Evolutionary conservation across 352 stramenopile genomes (phyloP), one percentile per base, ranked within the genome.

Genomic region (Phytophthora aleatoria): DNA sequence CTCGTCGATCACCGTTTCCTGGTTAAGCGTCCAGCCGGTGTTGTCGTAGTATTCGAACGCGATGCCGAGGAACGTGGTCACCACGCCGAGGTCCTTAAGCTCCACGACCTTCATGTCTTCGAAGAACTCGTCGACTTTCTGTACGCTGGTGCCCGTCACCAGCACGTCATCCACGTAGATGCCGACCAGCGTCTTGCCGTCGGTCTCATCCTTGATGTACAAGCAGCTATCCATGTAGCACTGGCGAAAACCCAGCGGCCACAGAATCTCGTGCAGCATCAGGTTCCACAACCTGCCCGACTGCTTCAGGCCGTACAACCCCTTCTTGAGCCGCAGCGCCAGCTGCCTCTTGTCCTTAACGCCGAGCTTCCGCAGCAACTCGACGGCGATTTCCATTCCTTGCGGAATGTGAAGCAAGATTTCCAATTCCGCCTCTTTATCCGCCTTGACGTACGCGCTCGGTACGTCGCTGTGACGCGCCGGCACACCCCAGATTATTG

Each of bases 271-370:
- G 43, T 67, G 58, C 6, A 60, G 27, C 42, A 67, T 43, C 1
- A 33, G 10, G 30, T 58, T 65, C 41, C 42, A 65, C 35, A 62
- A 6, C 7, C 20, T 38, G 1, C 44, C 38, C 0, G 72, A 72
- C 31, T 79, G 69, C 28, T 71, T 74, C 0, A 73, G 39, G 0
- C 67, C 72, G 41, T 79, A 77, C 0, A 79, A 42, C 3, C 64
- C 74, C 16, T 75, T 73, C 24, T 67, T 35, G 8, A 80, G 38
- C 1, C 12, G 7, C 26, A 75, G 43, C n/a, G 48, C 49, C 4
- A 74, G 51, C 41, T 81, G 43, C 2, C 42, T 50, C 16, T 30
- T 41, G 39, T 50, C 50, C 7, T 36, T 39, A 0, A 72, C 59
- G 5, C 64, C 57, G 0, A 61, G n/a, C 13, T 38, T 31, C 38